Conservation (phyloP, 2,329 filamentous ascomycete genomes). For the Nemania sp. region DNA sequence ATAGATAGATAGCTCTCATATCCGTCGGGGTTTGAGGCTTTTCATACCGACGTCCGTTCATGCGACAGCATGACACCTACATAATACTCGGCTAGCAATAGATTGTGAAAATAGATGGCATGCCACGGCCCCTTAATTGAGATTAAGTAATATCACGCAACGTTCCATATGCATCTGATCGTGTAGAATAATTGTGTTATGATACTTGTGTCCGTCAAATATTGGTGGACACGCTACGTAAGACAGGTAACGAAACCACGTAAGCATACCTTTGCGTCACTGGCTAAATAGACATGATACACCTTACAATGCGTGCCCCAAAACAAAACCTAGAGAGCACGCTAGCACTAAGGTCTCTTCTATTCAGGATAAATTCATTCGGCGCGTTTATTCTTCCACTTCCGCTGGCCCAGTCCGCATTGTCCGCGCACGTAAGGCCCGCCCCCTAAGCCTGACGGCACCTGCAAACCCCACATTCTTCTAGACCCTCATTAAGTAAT, state of each 20-base stretch:
- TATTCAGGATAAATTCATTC: conserved; percentile 34
- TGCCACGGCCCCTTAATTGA: conserved; percentile 4
- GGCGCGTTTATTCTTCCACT: conserved; percentile 27
- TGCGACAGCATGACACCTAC: not conserved
- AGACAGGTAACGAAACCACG: conserved; percentile 10
- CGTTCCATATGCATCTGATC: conserved; percentile 3
- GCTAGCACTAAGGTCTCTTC: not conserved
- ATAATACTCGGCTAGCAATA: conserved; percentile 2
- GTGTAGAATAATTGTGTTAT: not conserved
- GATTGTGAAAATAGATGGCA: conserved; percentile 8
- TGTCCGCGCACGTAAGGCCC: not conserved
- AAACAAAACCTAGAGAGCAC: not conserved
- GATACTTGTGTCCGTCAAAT: not conserved
- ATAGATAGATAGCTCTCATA: conserved; percentile 40
- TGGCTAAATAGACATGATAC: conserved; percentile 27
- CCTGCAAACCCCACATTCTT: conserved; percentile 3
- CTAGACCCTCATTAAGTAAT: conserved; percentile 15
- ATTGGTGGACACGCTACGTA: not conserved
- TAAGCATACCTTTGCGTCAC: not conserved
- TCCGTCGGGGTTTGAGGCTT: not conserved
- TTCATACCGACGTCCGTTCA: not conserved
- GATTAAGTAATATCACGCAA: conserved; percentile 3
- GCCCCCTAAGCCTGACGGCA: not conserved
- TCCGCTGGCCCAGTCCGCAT: conserved; percentile 20
- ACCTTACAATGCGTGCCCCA: not conserved